phyloP scores from a whole-genome alignment of 805 yeast species.

The Starmerella cellae region DNA sequence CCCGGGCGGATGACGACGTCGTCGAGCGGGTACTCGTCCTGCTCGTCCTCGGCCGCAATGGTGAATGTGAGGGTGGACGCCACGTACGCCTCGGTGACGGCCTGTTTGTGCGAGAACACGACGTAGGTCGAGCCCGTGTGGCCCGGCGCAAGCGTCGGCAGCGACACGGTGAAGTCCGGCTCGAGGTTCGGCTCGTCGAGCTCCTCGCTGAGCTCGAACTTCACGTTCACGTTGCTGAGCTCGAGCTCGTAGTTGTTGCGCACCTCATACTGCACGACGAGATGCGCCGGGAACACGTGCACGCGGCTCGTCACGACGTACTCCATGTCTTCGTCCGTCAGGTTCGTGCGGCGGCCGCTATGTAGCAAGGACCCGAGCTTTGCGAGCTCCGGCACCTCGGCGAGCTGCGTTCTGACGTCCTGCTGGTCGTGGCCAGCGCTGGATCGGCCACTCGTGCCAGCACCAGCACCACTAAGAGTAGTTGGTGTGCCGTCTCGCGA shows the following conservation, averaged over 20 bases:
- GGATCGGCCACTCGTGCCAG: neutral
- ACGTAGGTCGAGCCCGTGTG: slow-evolving; percentile 65
- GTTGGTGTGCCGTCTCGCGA: slow-evolving; percentile 16
- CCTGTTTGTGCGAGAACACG: slow-evolving; percentile 50
- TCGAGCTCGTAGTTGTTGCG: slow-evolving; percentile 75
- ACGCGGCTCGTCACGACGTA: slow-evolving; percentile 74
- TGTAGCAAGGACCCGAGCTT: slow-evolving; percentile 62
- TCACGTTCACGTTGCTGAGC: slow-evolving; percentile 60
- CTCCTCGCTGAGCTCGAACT: slow-evolving; percentile 19
- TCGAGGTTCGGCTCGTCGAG: slow-evolving; percentile 44
- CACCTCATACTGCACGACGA: slow-evolving; percentile 69
- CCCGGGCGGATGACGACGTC: slow-evolving; percentile 62
- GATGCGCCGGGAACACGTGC: slow-evolving; percentile 61
- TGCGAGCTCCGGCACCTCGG: slow-evolving; percentile 58
- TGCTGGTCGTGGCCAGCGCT: slow-evolving; percentile 1
- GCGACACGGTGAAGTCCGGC: slow-evolving; percentile 57
- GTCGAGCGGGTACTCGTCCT: slow-evolving; percentile 87
- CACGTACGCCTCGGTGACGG: slow-evolving; percentile 35
- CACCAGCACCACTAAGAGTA: slow-evolving; percentile 6
- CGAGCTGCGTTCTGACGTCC: slow-evolving; percentile 52
- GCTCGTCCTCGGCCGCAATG: slow-evolving; percentile 56
- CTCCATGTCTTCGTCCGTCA: slow-evolving; percentile 89
- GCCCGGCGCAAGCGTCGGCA: slow-evolving; percentile 59
- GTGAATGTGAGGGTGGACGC: slow-evolving; percentile 59
- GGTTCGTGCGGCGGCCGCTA: slow-evolving; percentile 41